Conservation (phyloP, 2,329 filamentous ascomycete genomes). For the Trichothecium sympodiale region DNA sequence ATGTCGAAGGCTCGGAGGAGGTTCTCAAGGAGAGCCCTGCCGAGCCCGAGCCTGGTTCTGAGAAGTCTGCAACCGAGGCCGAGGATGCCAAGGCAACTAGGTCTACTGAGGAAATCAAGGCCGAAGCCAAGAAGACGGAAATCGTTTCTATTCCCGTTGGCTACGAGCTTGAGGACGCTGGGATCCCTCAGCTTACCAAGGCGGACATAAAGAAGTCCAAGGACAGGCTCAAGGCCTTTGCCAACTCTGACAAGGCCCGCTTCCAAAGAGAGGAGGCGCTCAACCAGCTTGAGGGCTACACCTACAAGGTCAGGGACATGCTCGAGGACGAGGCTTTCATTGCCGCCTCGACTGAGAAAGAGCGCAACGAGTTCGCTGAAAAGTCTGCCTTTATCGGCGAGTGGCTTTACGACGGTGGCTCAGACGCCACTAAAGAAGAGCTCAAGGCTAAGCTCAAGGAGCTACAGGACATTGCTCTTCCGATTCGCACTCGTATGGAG, state of each 20-base stretch:
- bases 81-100: slow-evolving; percentile 35
- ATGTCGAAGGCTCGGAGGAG: slow-evolving; percentile 22
- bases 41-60: slow-evolving; percentile 6
- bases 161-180: slow-evolving; percentile 36
- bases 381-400: slow-evolving; percentile 63
- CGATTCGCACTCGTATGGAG: slow-evolving; percentile 63
- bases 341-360: slow-evolving; percentile 54
- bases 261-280: slow-evolving; percentile 71
- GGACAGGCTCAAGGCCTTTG: slow-evolving; percentile 72
- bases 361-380: slow-evolving; percentile 55
- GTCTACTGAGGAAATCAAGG: slow-evolving; percentile 28
- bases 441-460: slow-evolving; percentile 67
- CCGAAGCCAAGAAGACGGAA: slow-evolving; percentile 48
- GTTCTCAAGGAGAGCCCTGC: slow-evolving; percentile 15
- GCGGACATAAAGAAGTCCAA: slow-evolving; percentile 41
- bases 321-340: slow-evolving; percentile 68
- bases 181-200: slow-evolving; percentile 36
- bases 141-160: slow-evolving; percentile 43
- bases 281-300: slow-evolving; percentile 88
- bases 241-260: slow-evolving; percentile 71
- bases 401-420: slow-evolving; percentile 84
- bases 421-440: slow-evolving; percentile 61
- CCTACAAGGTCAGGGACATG: slow-evolving; percentile 78
- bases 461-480: slow-evolving; percentile 66
- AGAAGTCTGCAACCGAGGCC: slow-evolving; percentile 33